Percentiles rank a stretch among this genome's conserved stretches.
Conservation (phyloP, 208 protist genomes). For the Trypanosomatidae sp. region DNA sequence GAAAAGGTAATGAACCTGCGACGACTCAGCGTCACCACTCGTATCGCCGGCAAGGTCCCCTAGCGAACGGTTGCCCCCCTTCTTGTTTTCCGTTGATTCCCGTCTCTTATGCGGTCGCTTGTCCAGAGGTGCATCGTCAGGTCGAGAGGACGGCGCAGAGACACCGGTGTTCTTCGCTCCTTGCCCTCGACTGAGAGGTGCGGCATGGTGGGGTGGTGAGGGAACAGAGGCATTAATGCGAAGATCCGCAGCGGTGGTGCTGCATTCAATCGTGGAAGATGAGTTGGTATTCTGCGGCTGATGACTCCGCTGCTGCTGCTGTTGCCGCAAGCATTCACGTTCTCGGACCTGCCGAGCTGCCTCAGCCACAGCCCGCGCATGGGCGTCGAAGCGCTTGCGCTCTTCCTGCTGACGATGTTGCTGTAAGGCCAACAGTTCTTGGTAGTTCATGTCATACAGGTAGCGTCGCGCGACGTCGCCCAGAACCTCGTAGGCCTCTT, state of each 20-base stretch:
- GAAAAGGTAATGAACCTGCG: not conserved
- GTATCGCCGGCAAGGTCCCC: not conserved
- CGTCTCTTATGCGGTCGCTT: not conserved
- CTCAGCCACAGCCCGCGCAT: constrained; percentile 17
- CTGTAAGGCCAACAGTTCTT: constrained; percentile 25
- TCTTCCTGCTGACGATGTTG: constrained; percentile 27
- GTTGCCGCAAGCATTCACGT: constrained; percentile 19
- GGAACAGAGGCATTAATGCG: not conserved
- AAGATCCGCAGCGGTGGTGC: not conserved
- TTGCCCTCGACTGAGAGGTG: not conserved
- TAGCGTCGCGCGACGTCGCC: constrained; percentile 85
- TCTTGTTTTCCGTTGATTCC: not conserved
- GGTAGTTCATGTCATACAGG: constrained; percentile 84
- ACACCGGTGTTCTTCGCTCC: too few relatives aligned
- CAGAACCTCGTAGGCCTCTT: constrained; percentile 90
- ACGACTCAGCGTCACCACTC: not conserved
- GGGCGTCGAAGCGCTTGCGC: constrained; percentile 14
- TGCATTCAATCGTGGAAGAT: not conserved
- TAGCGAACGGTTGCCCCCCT: not conserved
- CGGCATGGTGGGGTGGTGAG: not conserved
- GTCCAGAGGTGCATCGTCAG: not conserved
- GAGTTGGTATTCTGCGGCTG: not conserved
- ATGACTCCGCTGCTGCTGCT: constrained; percentile 10
- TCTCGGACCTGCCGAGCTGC: constrained; percentile 14
- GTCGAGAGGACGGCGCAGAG: not conserved